Base-by-base conservation (phyloP, 2,329 filamentous ascomycete genomes). In the Talaromyces sp. region DNA sequence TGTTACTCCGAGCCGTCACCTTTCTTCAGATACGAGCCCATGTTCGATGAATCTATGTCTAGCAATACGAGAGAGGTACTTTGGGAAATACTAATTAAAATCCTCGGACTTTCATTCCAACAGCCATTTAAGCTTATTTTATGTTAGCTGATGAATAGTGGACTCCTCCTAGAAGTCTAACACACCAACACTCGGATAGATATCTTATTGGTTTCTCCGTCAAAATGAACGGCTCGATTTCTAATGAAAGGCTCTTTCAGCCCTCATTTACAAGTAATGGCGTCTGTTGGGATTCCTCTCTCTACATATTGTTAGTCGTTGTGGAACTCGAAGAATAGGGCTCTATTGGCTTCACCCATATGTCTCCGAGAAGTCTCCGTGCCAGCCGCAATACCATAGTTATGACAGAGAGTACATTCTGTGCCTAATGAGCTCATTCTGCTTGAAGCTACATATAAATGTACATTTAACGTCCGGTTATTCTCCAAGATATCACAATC, bases 281-380 rank as follows among this genome's bases (percentile, higher is more conserved):
- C n/a, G 37, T 40, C 6, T n/a, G 14, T 40, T 7, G 3, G 39
- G 39, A 18, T 7, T n/a, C 18, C 16, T n/a, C 18, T 18, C 16
- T 40, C 16, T 40, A 40, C n/a, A 39, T n/a, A 18, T 16, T n/a
- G 4, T 12, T 25, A 14, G 21, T 48, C 23, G 21, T 23, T 48
- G 16, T 40, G 16, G 16, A 40, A 40, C 16, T 18, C n/a, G 16
- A 16, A 16, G n/a, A n/a, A 8, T 40, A 40, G 16, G 16, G 25
- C 28, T 21, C 21, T 14, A 25, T 46, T 46, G 21, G 44, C 9
- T 33, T 2, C 14, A 33, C 16, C 9, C 5, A 16, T 33, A 52
- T 33, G 48, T 52, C 48, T 35, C 48, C 48, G 28, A 52, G 48
- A 52, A 35, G 28, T 52, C 48, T 52, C 28, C 48, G 48, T 11